Evolutionary conservation across 805 yeast genomes (phyloP).

Genomic region (Yarrowia phangngaensis): DNA sequence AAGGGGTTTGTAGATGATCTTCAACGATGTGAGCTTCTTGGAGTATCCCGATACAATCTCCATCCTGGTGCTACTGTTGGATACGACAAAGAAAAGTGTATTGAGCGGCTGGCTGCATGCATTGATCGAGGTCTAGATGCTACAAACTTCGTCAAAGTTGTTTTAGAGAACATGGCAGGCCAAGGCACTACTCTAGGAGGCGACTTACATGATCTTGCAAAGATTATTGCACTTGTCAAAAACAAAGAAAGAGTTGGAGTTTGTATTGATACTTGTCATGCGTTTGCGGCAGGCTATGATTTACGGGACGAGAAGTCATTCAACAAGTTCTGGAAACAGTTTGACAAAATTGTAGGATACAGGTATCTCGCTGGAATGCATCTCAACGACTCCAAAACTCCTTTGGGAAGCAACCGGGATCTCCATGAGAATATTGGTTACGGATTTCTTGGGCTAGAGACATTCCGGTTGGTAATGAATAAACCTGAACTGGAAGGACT

Average conservation of each 20-base stretch:
- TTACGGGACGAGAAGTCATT: slow-evolving; percentile 57
- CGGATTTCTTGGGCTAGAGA: slow-evolving; percentile 85
- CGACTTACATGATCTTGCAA: slow-evolving; percentile 64
- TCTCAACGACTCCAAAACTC: slow-evolving; percentile 92
- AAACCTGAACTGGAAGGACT: slow-evolving; percentile 55
- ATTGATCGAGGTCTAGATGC: slow-evolving; percentile 72
- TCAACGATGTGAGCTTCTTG: slow-evolving; percentile 76
- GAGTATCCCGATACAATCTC: slow-evolving; percentile 82
- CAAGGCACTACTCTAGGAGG: slow-evolving; percentile 89
- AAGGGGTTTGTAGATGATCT: slow-evolving; percentile 82
- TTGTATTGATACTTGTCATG: slow-evolving; percentile 93
- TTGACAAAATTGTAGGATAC: slow-evolving; percentile 70
- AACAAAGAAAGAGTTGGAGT: slow-evolving; percentile 87
- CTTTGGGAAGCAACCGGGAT: slow-evolving; percentile 83
- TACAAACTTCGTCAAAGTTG: slow-evolving; percentile 78
- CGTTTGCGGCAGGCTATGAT: slow-evolving; percentile 96
- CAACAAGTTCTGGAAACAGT: slow-evolving; percentile 66
- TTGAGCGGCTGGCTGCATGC: slow-evolving; percentile 66
- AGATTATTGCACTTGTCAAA: slow-evolving; percentile 73
- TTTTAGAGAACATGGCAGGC: slow-evolving; percentile 97
- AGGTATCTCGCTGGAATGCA: slow-evolving; percentile 77
- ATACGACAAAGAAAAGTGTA: slow-evolving; percentile 62
- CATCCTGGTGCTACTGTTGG: slow-evolving; percentile 82
- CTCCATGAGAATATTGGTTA: slow-evolving; percentile 84
- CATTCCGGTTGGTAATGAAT: slow-evolving; percentile 75